These are phyloP conservation scores for Nannizzia gypsea DNA, from an alignment of 2,329 filamentous ascomycete species.

Conservation along the genomic window DNA sequence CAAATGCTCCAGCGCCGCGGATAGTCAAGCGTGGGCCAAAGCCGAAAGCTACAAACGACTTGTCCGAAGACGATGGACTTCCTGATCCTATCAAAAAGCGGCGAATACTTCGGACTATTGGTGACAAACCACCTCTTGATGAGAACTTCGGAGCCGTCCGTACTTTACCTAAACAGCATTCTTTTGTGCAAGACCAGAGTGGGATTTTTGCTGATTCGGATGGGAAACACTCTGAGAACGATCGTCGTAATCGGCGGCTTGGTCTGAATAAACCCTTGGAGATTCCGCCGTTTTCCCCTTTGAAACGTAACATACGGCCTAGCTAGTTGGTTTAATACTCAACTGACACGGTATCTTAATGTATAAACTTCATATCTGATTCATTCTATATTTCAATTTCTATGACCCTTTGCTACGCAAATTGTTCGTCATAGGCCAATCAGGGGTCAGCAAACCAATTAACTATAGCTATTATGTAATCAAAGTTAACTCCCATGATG, in stretches of 20 bases:
- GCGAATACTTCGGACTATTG: neutral
- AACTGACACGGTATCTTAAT: neutral
- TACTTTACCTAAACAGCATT: neutral
- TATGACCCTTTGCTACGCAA: no score
- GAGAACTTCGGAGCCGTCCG: neutral
- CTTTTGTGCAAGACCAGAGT: neutral
- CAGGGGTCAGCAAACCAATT: no score
- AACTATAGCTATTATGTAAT: neutral
- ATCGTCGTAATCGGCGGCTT: neutral
- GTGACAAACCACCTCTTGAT: neutral
- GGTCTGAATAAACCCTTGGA: neutral
- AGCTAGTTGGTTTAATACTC: neutral
- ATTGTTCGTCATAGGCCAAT: no score
- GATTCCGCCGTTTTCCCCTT: neutral
- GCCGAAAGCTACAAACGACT: neutral
- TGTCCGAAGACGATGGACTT: neutral
- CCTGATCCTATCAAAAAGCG: neutral
- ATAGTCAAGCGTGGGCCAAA: neutral
- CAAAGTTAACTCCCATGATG: neutral
- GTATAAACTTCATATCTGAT: neutral
- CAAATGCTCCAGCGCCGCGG: neutral
- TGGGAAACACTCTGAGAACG: neutral
- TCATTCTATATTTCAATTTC: neutral
- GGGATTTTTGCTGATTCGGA: neutral
- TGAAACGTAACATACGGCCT: conserved; percentile 1